A percentile compares a stretch with the other conserved stretches of the same genome.
phyloP scores from a whole-genome alignment of 202 grass and related monocot species.

The Panicum hallii region DNA sequence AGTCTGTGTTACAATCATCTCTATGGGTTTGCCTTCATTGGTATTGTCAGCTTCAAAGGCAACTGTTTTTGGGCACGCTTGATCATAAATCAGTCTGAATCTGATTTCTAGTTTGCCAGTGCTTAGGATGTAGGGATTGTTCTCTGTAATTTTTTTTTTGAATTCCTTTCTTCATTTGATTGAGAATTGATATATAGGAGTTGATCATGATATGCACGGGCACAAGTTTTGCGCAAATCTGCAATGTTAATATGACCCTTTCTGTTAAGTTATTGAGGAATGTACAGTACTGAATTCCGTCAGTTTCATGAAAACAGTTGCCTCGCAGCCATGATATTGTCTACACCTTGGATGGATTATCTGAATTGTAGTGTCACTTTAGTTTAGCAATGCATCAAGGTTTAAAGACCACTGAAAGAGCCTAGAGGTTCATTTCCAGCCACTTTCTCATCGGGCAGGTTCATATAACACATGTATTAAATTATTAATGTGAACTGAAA shows the following conservation, averaged over 20 bases:
- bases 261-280: neutral
- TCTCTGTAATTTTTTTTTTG: neutral
- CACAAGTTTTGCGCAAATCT: neutral
- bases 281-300: neutral
- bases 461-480: neutral
- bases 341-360: neutral
- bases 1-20: neutral
- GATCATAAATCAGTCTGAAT: neutral
- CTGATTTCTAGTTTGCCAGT: conserved; percentile 6
- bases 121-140: neutral
- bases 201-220: neutral
- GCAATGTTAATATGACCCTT: neutral
- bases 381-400: neutral
- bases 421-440: neutral
- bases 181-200: neutral
- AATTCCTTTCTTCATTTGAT: neutral
- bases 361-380: neutral
- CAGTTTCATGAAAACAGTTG: neutral
- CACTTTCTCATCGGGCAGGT: neutral
- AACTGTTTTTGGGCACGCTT: neutral
- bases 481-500: conserved; percentile 1
- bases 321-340: neutral
- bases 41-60: neutral
- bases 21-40: neutral
- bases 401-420: neutral